Base-by-base conservation (phyloP, 2,329 filamentous ascomycete genomes). In the Pseudogymnoascus sp. region DNA sequence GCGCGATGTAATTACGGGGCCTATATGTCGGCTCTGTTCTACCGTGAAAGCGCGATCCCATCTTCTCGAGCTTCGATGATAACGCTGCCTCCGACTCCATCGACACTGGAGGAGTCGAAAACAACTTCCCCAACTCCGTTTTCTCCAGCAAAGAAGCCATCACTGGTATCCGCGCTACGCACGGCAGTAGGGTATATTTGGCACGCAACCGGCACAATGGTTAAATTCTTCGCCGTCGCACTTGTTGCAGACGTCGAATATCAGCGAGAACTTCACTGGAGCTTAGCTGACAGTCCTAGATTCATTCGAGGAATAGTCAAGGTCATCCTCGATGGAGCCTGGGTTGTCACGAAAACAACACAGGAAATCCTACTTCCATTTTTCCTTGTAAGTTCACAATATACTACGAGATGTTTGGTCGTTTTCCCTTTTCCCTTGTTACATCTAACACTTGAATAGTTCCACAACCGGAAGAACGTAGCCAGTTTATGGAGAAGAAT, bases 1-100 rank as follows among this genome's bases (percentile, higher is more conserved):
- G 77, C 79, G 38, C 73, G 80, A 56, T 79, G 79, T 66, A 79
- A 82, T 65, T 76, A 82, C 6, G 78, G 77, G 4, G 78, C 78
- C 8, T 76, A 76, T 28, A 72, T 70, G 37, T 73, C 24, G n/a
- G 24, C 59, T 26, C 14, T 16, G 38, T 59, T 59, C n/a, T 28
- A 16, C 22, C 50, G 22, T n/a, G n/a, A 16, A 22, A 59, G 26
- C 16, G n/a, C 16, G 26, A 28, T 59, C 28, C n/a, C n/a, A 19
- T 59, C n/a, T n/a, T 16, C 16, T 59, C 50, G 28, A 22, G 50
- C 16, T 59, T 59, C 59, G 16, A 19, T 26, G 26, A 14, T 14
- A 26, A 19, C 26, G 24, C n/a, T n/a, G 26, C 31, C 59, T 14
- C 31, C 26, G 14, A 40, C 33, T 19, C 38, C 6, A 40, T 33